Conservation (phyloP, 2,329 filamentous ascomycete genomes). For the Teratosphaeria zuluensis region DNA sequence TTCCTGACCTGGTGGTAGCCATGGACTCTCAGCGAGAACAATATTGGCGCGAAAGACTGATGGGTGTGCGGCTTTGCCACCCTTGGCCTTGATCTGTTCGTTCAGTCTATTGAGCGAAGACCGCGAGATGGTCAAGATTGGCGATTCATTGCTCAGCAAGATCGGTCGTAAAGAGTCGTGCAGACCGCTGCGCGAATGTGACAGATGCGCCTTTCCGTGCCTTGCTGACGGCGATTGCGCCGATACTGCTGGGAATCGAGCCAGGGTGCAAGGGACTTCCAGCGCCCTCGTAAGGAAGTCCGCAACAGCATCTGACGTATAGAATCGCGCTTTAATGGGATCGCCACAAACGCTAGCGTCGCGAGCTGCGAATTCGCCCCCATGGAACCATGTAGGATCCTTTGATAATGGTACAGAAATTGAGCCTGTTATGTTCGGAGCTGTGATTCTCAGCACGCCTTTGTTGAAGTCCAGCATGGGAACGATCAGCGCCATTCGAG, state of each 20-base stretch:
- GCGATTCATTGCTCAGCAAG: slow-evolving; percentile 83
- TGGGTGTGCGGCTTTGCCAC: slow-evolving; percentile 55
- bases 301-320: slow-evolving; percentile 56
- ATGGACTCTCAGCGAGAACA: slow-evolving; percentile 50
- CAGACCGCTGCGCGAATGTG: slow-evolving; percentile 26
- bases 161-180: slow-evolving; percentile 46
- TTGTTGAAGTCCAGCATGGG: slow-evolving; percentile 62
- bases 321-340: slow-evolving; percentile 58
- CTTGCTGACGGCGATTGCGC: slow-evolving; percentile 52
- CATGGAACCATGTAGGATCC: slow-evolving; percentile 50
- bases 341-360: slow-evolving; percentile 77
- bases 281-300: slow-evolving; percentile 68
- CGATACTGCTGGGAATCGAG: slow-evolving; percentile 60
- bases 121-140: slow-evolving; percentile 74
- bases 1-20: slow-evolving; percentile 34
- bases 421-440: slow-evolving; percentile 26
- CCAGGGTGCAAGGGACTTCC: slow-evolving; percentile 70
- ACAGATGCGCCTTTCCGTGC: slow-evolving; percentile 61
- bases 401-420: slow-evolving; percentile 53
- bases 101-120: slow-evolving; percentile 75
- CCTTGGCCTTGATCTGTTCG: slow-evolving; percentile 52
- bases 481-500: slow-evolving; percentile 74
- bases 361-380: slow-evolving; percentile 19
- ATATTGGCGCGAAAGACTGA: slow-evolving; percentile 86
- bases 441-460: slow-evolving; percentile 54